Percentiles rank a stretch among this genome's conserved stretches.
Evolutionary conservation across 768 basidiomycete species (phyloP).

Genomic region (Peribolospora kevripleyi): DNA sequence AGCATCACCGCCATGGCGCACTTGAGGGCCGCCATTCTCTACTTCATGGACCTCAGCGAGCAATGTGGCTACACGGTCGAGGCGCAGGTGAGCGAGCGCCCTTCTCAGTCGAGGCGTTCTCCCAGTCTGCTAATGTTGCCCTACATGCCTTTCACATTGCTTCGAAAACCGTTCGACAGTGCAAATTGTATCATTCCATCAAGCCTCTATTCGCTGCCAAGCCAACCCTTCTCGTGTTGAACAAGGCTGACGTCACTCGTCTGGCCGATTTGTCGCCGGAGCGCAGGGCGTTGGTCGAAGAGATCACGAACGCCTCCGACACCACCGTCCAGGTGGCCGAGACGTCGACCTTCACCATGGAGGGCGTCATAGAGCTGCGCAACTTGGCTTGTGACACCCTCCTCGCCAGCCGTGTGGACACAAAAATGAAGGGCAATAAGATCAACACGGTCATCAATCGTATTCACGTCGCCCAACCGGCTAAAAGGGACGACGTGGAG

Average conservation of each 20-base stretch:
- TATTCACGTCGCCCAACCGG: slow-evolving; percentile 82
- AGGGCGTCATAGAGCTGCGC: slow-evolving; percentile 92
- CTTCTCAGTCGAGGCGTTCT: background rate
- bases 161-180: slow-evolving; percentile 26
- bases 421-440: slow-evolving; percentile 79
- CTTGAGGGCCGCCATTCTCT: slow-evolving; percentile 74
- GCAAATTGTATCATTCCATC: slow-evolving; percentile 97
- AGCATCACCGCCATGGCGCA: slow-evolving; percentile 95
- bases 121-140: background rate
- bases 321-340: slow-evolving; percentile 46
- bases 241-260: slow-evolving; percentile 86
- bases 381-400: slow-evolving; percentile 87
- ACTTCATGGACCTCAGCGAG: slow-evolving; percentile 97
- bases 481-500: slow-evolving; percentile 67
- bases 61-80: slow-evolving; percentile 95
- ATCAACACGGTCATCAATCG: slow-evolving; percentile 81
- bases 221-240: slow-evolving; percentile 80
- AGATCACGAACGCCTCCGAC: slow-evolving; percentile 38
- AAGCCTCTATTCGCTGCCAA: slow-evolving; percentile 89
- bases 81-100: slow-evolving; percentile 43
- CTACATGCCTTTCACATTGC: background rate
- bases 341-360: slow-evolving; percentile 84
- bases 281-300: slow-evolving; percentile 54
- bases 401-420: slow-evolving; percentile 78
- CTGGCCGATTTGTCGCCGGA: slow-evolving; percentile 60